Evolutionary conservation across 176 grass and related monocot species (phyloP), one percentile per base, ranked within the genome.

Genomic region (Aegilops tauschii): DNA sequence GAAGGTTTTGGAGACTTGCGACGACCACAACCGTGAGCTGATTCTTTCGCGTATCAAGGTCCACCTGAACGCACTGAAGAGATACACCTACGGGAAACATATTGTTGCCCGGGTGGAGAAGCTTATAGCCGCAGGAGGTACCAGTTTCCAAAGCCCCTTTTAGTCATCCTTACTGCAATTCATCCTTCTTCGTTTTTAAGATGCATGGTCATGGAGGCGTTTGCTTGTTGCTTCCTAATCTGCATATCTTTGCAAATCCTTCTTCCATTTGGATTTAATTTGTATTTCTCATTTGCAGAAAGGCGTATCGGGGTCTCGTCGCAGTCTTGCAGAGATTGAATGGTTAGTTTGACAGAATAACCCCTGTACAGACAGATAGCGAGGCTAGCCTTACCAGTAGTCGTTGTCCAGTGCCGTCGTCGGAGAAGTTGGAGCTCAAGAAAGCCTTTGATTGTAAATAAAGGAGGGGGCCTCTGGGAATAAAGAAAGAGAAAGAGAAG

Each of bases 71-170:
- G 92, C 97, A 34, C 80, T 98, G 71, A 98, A 98, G 84, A 96
- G 87, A 65, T 98, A 96, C 40, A 98, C 94, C 59, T 98, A 96
- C 9, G 97, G 97, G 83, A 98, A 98, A 36, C 97, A 98, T 89
- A 98, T 98, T 34, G 97, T 98, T 8, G 92, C 90, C 5, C 97
- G 97, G 82, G 97, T 98, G 21, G 97, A 98, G 88, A 96, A 98
- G 85, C 97, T 98, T 85, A 82, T 98, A 78, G 77, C 92, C 31
- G 87, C 97, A 37, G 97, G 94, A 96, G 97, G 97, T 96, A 76
- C 73, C 4, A 83, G 82, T 49, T 80, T 45, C 35, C 42, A 0
- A 75, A 80, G 44, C 28, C 2, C n/a, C 42, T 59, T 2, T 59
- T 32, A 14, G 67, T 6, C 34, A 11, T 59, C 17, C 9, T 66